These are phyloP conservation scores for Flaveria floridana DNA, from an alignment of 140 eudicot species.

Conservation along the genomic window DNA sequence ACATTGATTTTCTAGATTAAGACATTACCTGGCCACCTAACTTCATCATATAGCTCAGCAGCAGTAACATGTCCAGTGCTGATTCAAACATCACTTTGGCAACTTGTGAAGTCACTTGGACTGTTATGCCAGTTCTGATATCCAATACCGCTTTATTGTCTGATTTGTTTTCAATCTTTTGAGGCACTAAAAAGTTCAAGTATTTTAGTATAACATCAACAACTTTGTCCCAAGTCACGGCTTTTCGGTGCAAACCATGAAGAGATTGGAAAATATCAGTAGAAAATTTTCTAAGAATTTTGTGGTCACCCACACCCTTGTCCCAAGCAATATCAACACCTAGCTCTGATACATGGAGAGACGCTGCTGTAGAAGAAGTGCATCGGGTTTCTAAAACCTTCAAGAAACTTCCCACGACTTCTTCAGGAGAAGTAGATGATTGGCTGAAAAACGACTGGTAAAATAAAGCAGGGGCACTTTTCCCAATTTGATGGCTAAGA, in stretches of 20 bases:
- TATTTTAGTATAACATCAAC: conserved; percentile 67
- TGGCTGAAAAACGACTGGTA: conserved; percentile 58
- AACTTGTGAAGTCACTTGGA: conserved; percentile 86
- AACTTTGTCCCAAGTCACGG: conserved; percentile 71
- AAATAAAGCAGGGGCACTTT: conserved; percentile 66
- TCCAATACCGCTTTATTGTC: conserved; percentile 44
- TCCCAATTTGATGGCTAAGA: conserved; percentile 78
- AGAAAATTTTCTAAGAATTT: conserved; percentile 65
- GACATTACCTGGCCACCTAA: conserved; percentile 73
- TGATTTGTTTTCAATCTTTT: conserved; percentile 45
- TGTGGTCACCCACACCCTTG: conserved; percentile 66
- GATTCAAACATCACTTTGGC: conserved; percentile 90
- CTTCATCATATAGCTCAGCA: conserved; percentile 75
- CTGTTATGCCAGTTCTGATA: conserved; percentile 48
- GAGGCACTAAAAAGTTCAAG: conserved; percentile 74
- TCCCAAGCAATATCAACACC: conserved; percentile 83
- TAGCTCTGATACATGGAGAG: conserved; percentile 59
- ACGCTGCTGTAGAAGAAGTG: conserved; percentile 48
- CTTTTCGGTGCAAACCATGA: conserved; percentile 62
- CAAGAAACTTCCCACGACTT: conserved; percentile 59
- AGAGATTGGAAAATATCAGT: conserved; percentile 63
- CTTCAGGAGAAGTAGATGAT: conserved; percentile 63
- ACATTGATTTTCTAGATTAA: neutral
- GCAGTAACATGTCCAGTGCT: conserved; percentile 66
- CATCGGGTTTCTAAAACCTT: conserved; percentile 71